Percentiles rank a stretch among this genome's conserved stretches.
These are phyloP conservation scores for Tylopilus cervinicoccineus DNA, from an alignment of 768 basidiomycete species.

Conservation along the genomic window DNA sequence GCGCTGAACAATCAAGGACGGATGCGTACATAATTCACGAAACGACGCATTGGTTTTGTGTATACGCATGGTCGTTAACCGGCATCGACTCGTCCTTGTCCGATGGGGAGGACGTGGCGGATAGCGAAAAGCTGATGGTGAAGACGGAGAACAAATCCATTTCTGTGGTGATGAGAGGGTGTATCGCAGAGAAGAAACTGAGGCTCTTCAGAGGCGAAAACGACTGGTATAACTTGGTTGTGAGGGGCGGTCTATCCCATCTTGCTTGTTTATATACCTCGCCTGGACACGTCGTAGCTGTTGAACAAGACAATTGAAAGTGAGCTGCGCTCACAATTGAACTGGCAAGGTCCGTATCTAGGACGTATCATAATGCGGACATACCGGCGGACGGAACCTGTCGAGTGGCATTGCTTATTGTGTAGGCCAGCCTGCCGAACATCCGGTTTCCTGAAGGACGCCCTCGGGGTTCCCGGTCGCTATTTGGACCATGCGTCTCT, in stretches of 20 bases:
- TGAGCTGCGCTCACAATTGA: slow-evolving; percentile 2
- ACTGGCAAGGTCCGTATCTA: background rate
- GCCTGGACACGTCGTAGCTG: background rate
- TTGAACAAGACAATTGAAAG: slow-evolving; percentile 14
- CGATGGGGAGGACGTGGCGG: background rate
- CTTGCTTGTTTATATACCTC: slow-evolving; percentile 12
- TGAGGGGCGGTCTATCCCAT: background rate
- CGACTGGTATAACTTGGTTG: slow-evolving; percentile 2
- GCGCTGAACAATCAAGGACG: background rate
- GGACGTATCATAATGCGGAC: background rate
- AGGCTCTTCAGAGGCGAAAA: slow-evolving; percentile 3
- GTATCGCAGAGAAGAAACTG: slow-evolving; percentile 7
- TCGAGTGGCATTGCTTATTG: slow-evolving; percentile 15
- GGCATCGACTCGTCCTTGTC: slow-evolving; percentile 8
- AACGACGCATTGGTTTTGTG: slow-evolving; percentile 7
- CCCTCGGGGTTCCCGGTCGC: slow-evolving; percentile 1
- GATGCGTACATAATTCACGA: slow-evolving; percentile 19
- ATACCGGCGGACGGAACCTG: slow-evolving; percentile 5
- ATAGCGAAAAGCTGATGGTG: background rate
- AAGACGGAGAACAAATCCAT: slow-evolving; percentile 20
- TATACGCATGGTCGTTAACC: background rate
- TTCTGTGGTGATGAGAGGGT: background rate
- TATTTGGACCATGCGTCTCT: slow-evolving; percentile 2
- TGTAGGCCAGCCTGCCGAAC: slow-evolving; percentile 3
- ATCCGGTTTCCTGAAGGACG: background rate